These are phyloP conservation scores for Ilyonectria destructans DNA, from an alignment of 2,329 filamentous ascomycete species.

Conservation along the genomic window DNA sequence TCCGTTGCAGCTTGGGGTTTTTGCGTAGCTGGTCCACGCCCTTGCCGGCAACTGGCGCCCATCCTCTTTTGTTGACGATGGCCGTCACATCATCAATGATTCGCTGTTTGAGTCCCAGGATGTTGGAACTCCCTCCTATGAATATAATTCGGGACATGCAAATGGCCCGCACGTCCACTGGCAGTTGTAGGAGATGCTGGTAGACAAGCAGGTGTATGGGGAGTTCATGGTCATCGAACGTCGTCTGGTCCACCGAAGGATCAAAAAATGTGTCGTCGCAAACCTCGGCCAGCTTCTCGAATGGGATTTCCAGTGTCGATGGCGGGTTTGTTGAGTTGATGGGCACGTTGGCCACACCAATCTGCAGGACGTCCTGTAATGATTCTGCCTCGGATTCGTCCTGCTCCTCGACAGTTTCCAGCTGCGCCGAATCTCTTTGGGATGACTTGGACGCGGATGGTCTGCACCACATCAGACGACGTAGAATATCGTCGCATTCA, in stretches of 20 bases:
- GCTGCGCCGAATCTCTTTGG: constrained; percentile 58
- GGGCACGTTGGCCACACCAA: constrained; percentile 59
- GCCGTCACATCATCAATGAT: constrained; percentile 82
- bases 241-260: constrained; percentile 63
- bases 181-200: constrained; percentile 80
- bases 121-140: constrained; percentile 83
- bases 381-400: constrained; percentile 65
- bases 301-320: constrained; percentile 75
- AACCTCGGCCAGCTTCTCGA: constrained; percentile 80
- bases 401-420: constrained; percentile 70
- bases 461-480: constrained; percentile 84
- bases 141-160: constrained; percentile 94
- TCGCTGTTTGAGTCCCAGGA: constrained; percentile 85
- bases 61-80: constrained; percentile 79
- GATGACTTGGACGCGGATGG: constrained; percentile 52
- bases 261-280: constrained; percentile 85
- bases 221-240: constrained; percentile 90
- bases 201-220: constrained; percentile 86
- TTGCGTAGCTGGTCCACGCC: constrained; percentile 70
- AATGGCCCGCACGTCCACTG: constrained; percentile 84
- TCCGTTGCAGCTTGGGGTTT: constrained; percentile 61
- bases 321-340: constrained; percentile 66
- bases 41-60: constrained; percentile 83
- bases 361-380: constrained; percentile 39
- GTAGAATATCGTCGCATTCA: constrained; percentile 85